A percentile compares a stretch with the other conserved stretches of the same genome.
Evolutionary conservation across 768 basidiomycete genomes (phyloP).

Genomic region (Psilocybe cubensis): DNA sequence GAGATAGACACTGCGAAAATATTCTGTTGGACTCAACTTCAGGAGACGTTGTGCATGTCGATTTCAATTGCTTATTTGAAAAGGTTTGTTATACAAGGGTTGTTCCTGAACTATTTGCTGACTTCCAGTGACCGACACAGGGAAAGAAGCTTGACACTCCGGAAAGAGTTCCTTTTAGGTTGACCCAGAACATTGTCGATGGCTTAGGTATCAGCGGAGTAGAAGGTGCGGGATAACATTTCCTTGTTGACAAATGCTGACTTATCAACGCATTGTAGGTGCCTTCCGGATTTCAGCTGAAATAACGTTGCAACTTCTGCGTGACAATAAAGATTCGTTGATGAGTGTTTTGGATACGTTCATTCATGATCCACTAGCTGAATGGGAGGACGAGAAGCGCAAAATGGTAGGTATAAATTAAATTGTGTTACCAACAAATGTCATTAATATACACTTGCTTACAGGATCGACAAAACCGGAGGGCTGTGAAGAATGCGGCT

Average conservation of each 20-base stretch:
- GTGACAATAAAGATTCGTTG: conserved; percentile 89
- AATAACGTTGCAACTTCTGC: conserved; percentile 83
- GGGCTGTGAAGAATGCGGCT: conserved; percentile 38
- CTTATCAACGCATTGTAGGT: conserved; percentile 44
- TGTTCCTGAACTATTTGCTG: background rate
- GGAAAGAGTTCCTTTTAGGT: conserved; percentile 91
- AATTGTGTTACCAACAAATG: background rate
- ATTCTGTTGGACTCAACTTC: conserved; percentile 88
- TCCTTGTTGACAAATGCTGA: background rate
- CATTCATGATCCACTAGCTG: conserved; percentile 94
- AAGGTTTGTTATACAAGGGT: conserved; percentile 55
- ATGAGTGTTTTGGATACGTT: conserved; percentile 98
- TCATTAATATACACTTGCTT: background rate
- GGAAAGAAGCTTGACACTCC: conserved; percentile 87
- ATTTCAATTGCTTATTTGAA: conserved; percentile 98
- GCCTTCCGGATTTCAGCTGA: conserved; percentile 92
- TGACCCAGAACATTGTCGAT: conserved; percentile 92
- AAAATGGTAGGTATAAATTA: conserved; percentile 48
- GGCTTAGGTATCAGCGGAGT: conserved; percentile 92
- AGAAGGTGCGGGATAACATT: conserved; percentile 60
- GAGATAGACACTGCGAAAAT: conserved; percentile 96
- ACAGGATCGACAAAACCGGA: conserved; percentile 48
- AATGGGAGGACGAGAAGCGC: conserved; percentile 88
- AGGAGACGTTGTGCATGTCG: conserved; percentile 94
- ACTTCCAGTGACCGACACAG: conserved; percentile 21